Evolutionary conservation across 1,139 yeast genomes (phyloP).

Genomic region (Debaryomyces udenii): DNA sequence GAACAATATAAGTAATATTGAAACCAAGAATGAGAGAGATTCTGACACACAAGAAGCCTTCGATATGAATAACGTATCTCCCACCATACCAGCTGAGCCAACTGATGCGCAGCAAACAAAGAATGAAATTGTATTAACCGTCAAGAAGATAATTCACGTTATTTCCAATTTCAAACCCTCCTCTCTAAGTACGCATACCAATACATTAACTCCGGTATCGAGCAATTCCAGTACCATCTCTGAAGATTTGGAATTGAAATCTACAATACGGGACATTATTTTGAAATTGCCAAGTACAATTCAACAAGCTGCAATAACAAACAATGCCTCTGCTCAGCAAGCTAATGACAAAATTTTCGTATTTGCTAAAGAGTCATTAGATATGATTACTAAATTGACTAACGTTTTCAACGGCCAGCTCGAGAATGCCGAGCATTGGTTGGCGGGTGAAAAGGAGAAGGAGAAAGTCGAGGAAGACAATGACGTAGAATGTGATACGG

Average conservation of each 20-base stretch:
- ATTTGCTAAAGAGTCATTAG: conserved; percentile 86
- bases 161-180: conserved; percentile 91
- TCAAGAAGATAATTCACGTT: conserved; percentile 82
- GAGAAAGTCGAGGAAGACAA: background rate
- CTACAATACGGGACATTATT: conserved; percentile 79
- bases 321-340: conserved; percentile 31
- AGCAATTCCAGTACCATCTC: conserved; percentile 9
- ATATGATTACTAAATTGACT: conserved; percentile 82
- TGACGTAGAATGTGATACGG: background rate
- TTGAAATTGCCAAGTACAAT: conserved; percentile 63
- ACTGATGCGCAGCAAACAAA: conserved; percentile 42
- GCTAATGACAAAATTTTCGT: conserved; percentile 68
- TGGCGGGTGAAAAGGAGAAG: conserved; percentile 43
- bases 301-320: conserved; percentile 31
- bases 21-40: background rate
- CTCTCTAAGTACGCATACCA: conserved; percentile 30
- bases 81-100: background rate
- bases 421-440: conserved; percentile 85
- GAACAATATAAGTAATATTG: conserved; percentile 13
- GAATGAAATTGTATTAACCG: conserved; percentile 83
- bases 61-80: background rate
- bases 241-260: conserved; percentile 41
- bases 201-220: conserved; percentile 18
- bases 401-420: conserved; percentile 82
- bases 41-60: background rate